phyloP scores from a whole-genome alignment of 306 rosid species.

The Prunus campanulata region DNA sequence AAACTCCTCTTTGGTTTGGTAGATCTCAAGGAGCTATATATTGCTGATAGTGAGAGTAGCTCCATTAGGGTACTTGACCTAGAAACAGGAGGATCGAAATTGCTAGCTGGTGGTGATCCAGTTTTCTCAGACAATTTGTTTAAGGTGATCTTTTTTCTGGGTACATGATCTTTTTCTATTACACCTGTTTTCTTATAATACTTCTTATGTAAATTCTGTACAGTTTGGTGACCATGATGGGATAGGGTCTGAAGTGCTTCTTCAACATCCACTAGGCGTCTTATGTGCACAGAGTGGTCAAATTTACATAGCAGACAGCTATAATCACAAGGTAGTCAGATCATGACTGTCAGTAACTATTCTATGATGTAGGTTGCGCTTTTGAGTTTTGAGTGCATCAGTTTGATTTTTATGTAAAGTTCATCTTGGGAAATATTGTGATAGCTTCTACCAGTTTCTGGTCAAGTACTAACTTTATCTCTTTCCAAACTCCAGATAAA shows the following conservation, averaged over 20 bases:
- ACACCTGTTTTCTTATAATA: neutral
- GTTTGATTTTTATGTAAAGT: neutral
- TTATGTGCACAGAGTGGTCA: constrained; percentile 60
- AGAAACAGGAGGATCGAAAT: constrained; percentile 80
- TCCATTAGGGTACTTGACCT: constrained; percentile 79
- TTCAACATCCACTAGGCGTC: constrained; percentile 92
- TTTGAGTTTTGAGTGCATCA: neutral
- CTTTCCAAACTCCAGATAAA: constrained; percentile 61
- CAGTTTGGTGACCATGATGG: constrained; percentile 99
- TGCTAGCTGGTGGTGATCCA: constrained; percentile 93
- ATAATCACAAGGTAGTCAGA: constrained; percentile 82
- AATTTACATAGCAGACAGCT: constrained; percentile 80
- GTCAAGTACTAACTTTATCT: constrained; percentile 6
- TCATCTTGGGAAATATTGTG: neutral
- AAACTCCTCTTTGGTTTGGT: constrained; percentile 17
- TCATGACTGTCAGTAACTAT: neutral
- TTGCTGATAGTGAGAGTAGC: constrained; percentile 99
- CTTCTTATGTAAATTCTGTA: constrained; percentile 26
- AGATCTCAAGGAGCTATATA: constrained; percentile 63
- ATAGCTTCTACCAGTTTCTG: neutral
- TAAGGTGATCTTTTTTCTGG: constrained; percentile 42
- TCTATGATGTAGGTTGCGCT: constrained; percentile 10
- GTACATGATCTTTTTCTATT: neutral
- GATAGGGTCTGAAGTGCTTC: constrained; percentile 77
- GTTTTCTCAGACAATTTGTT: constrained; percentile 76